These are phyloP conservation scores for Ehretia macrophylla DNA, from an alignment of 257 asterid species.

Conservation along the genomic window DNA sequence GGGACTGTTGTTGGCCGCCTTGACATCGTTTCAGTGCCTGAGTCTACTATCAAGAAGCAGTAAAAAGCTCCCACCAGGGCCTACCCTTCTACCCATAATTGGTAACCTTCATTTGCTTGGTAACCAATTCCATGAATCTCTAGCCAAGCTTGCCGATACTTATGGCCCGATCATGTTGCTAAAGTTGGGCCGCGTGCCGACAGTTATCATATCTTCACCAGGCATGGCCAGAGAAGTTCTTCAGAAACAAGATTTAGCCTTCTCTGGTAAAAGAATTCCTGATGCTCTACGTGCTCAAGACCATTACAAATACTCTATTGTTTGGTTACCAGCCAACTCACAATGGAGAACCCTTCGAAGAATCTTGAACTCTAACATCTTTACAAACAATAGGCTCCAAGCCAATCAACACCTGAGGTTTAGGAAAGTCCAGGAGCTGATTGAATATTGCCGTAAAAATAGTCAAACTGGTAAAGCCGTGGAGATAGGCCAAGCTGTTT, in stretches of 20 bases:
- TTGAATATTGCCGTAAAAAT: conserved; percentile 37
- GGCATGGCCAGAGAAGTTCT: conserved; percentile 52
- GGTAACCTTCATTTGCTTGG: conserved; percentile 52
- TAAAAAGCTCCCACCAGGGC: conserved; percentile 12
- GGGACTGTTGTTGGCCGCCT: not conserved
- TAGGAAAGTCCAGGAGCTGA: conserved; percentile 56
- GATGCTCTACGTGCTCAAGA: conserved; percentile 16
- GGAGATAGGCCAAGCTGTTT: conserved; percentile 22
- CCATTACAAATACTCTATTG: conserved; percentile 13
- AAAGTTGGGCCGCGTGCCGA: conserved; percentile 48
- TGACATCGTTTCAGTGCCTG: not conserved
- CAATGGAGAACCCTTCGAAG: conserved; percentile 21
- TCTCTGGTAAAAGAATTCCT: conserved; percentile 16
- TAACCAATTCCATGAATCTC: conserved; percentile 17
- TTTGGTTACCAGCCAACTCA: conserved; percentile 17
- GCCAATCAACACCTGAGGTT: conserved; percentile 38
- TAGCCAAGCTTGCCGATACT: conserved; percentile 16
- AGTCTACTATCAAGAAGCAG: not conserved
- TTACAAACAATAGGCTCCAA: conserved; percentile 55
- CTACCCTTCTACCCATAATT: conserved; percentile 60
- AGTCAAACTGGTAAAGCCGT: conserved; percentile 36
- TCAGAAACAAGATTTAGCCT: conserved; percentile 25
- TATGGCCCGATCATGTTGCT: conserved; percentile 29
- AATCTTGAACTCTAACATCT: conserved; percentile 45
- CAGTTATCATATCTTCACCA: conserved; percentile 60